These are phyloP conservation scores for Fusarium sp. DNA, from an alignment of 2,329 filamentous ascomycete genomes.

Conservation along the genomic window DNA sequence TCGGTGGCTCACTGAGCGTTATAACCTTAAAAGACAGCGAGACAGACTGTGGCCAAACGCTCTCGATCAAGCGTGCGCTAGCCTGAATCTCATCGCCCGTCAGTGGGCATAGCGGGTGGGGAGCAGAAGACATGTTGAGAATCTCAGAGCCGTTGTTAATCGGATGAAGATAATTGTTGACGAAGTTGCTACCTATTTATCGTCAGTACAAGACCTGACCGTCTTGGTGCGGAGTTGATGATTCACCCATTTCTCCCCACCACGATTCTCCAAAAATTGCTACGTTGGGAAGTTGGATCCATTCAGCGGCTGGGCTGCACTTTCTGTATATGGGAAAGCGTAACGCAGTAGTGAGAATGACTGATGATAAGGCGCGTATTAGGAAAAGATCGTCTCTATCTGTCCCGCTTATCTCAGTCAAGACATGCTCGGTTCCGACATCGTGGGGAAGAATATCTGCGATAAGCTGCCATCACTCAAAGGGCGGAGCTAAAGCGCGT, in stretches of 20 bases:
- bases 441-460: not conserved
- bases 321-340: slow-evolving; percentile 5
- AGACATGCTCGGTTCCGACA: not conserved
- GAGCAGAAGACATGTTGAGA: not conserved
- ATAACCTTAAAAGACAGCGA: slow-evolving; percentile 35
- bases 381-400: slow-evolving; percentile 40
- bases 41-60: slow-evolving; percentile 23
- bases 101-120: slow-evolving; percentile 31
- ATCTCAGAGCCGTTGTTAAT: not conserved
- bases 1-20: slow-evolving; percentile 32
- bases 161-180: not conserved
- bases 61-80: slow-evolving; percentile 22
- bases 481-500: not conserved
- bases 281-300: not conserved
- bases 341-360: not conserved
- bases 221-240: not conserved
- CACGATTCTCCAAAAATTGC: slow-evolving; percentile 23
- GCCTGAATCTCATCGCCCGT: slow-evolving; percentile 28
- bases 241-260: not conserved
- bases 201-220: not conserved
- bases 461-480: not conserved
- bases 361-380: not conserved
- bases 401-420: not conserved
- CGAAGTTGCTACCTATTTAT: slow-evolving; percentile 13
- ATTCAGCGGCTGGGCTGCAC: not conserved